Conservation (phyloP, 202 grass and related monocot species). For the Elaeis oleifera region DNA sequence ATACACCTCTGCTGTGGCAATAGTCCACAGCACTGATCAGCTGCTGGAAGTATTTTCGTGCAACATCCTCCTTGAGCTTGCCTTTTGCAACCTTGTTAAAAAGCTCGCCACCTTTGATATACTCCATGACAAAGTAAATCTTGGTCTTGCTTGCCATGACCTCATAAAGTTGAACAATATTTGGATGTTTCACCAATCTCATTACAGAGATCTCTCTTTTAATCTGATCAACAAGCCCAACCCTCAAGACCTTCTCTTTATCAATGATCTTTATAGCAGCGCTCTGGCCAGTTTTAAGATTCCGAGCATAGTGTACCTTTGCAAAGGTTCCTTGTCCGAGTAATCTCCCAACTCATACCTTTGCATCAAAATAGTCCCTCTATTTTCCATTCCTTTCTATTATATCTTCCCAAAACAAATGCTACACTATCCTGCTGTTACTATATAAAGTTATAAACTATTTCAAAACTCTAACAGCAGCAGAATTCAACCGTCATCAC, state of each 20-base stretch:
- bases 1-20: conserved; percentile 81
- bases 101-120: conserved; percentile 86
- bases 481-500: conserved; percentile 34
- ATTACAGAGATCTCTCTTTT: conserved; percentile 88
- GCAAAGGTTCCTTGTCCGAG: conserved; percentile 89
- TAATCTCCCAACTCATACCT: conserved; percentile 77
- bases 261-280: conserved; percentile 88
- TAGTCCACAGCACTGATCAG: conserved; percentile 76
- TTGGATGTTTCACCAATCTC: conserved; percentile 74
- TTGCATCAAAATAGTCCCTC: conserved; percentile 59
- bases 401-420: conserved; percentile 8
- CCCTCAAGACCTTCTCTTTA: conserved; percentile 71
- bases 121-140: conserved; percentile 88
- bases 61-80: conserved; percentile 50
- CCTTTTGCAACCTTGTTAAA: conserved; percentile 76
- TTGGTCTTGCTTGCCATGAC: conserved; percentile 86
- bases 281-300: conserved; percentile 48
- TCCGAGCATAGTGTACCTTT: conserved; percentile 88
- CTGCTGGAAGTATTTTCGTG: conserved; percentile 81
- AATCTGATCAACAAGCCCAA: conserved; percentile 71
- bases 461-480: background rate
- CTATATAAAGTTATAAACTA: background rate
- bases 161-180: conserved; percentile 69
- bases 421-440: background rate
- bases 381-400: conserved; percentile 39